Conservation (phyloP, 805 yeast species). For the Metschnikowia vanudenii region DNA sequence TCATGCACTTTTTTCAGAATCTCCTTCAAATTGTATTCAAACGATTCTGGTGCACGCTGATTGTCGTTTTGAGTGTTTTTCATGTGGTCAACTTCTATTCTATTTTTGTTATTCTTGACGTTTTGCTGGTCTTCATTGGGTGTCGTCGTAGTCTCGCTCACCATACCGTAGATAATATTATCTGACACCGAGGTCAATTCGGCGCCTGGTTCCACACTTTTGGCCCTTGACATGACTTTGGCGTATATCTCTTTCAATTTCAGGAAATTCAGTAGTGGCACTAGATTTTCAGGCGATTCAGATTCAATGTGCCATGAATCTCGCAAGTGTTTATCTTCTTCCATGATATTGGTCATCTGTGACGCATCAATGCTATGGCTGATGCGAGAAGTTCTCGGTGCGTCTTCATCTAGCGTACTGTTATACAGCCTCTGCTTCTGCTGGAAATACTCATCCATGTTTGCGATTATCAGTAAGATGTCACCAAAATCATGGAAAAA, state of each 20-base stretch:
- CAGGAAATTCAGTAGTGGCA: not conserved
- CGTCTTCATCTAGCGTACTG: not conserved
- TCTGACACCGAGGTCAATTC: constrained; percentile 3
- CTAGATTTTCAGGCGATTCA: not conserved
- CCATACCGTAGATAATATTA: constrained; percentile 23
- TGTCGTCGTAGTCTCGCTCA: constrained; percentile 20
- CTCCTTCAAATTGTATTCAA: constrained; percentile 19
- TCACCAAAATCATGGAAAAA: constrained; percentile 21
- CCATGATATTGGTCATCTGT: not conserved
- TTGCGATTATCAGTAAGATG: constrained; percentile 19
- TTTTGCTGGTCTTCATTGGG: not conserved
- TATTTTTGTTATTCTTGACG: not conserved
- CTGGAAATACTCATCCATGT: constrained; percentile 18
- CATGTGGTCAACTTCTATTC: constrained; percentile 7
- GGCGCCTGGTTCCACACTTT: not conserved
- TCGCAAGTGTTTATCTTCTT: not conserved
- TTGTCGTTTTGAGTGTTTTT: not conserved
- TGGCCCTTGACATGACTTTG: not conserved
- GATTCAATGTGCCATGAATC: constrained; percentile 2
- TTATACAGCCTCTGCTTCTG: not conserved
- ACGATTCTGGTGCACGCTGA: not conserved
- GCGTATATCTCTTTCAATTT: constrained; percentile 1
- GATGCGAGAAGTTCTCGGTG: not conserved
- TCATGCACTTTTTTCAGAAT: constrained; percentile 35
- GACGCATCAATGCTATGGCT: constrained; percentile 3